These are phyloP conservation scores for Amanita inopinata DNA, from an alignment of 768 basidiomycete species.

Conservation along the genomic window DNA sequence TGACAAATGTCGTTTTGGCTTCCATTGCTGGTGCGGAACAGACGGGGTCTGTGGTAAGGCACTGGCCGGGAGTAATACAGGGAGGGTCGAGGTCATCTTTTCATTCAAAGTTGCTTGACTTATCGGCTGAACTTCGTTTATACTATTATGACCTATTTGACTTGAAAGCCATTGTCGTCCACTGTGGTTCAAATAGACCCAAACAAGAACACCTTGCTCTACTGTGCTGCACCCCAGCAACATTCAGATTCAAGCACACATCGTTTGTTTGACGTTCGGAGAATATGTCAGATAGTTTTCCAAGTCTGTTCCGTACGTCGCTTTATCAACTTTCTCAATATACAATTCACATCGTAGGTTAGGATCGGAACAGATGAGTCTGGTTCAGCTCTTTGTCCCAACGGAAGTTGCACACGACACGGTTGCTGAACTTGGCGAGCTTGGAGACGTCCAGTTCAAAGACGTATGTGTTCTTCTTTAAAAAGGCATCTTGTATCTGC, in stretches of 20 bases:
- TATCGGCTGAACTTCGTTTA: too few species aligned
- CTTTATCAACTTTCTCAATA: background rate
- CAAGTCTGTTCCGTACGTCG: conserved; percentile 72
- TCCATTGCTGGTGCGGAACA: conserved; percentile 57
- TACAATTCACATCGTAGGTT: conserved; percentile 11
- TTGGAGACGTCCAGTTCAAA: conserved; percentile 95
- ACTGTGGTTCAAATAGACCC: background rate
- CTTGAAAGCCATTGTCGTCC: background rate
- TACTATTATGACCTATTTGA: background rate
- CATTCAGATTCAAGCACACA: background rate
- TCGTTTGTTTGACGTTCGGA: background rate
- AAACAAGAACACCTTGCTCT: too few species aligned
- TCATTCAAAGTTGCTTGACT: too few species aligned
- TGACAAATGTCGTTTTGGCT: conserved; percentile 57
- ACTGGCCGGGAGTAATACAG: conserved; percentile 44
- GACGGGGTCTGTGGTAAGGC: conserved; percentile 25
- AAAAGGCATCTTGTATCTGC: background rate
- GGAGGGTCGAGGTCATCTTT: conserved; percentile 22
- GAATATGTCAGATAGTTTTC: conserved; percentile 69
- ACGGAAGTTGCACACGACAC: conserved; percentile 97
- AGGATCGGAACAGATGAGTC: conserved; percentile 98
- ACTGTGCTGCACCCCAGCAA: too few species aligned
- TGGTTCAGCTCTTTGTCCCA: conserved; percentile 94
- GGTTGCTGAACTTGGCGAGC: conserved; percentile 88
- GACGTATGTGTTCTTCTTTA: conserved; percentile 48